Evolutionary conservation across 257 asterid species (phyloP), one percentile per base, ranked within the genome.

Genomic region (Paraleonurus japonicus): DNA sequence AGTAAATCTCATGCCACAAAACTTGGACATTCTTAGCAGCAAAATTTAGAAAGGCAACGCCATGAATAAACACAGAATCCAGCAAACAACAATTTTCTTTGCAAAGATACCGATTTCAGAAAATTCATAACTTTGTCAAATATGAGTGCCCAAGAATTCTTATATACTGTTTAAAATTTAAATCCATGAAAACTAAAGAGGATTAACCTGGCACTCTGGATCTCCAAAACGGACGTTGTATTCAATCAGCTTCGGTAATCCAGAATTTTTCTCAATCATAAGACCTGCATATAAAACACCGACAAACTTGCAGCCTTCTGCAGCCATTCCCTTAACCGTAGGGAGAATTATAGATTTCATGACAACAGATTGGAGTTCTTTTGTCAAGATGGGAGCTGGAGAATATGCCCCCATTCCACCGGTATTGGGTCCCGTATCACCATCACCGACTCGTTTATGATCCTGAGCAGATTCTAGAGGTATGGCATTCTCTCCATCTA

Each of bases 381-480:
- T 85, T 3, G 98, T 93, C 84, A 93, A 72, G 67, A 93, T 78
- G 8, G 98, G 96, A 39, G 98, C 98, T 1, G 98, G 98, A 64
- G 97, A 93, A 79, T 90, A 93, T 22, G 98, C 97, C 55, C 98
- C 98, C 98, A 89, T 93, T 66, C 98, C 98, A 70, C 98, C 98
- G 22, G 98, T 93, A 82, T 93, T 93, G 11, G 96, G 94, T 23
- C 98, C 98, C 7, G 86, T 81, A 73, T 93, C 98, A 15, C 96
- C 96, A 35, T 89, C 98, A 26, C 97, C 97, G 1, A 87, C 97
- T 80, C 98, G 89, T 86, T 93, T 93, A 76, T 93, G 96, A 76
- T 93, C 98, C 79, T 93, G 98, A 60, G 98, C 98, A 5, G 98
- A 93, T 84, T 90, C 98, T 37, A 93, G 65, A 54, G 98, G 84